These are phyloP conservation scores for Aspergillus affinis DNA, from an alignment of 495 filamentous ascomycete genomes.

Conservation along the genomic window DNA sequence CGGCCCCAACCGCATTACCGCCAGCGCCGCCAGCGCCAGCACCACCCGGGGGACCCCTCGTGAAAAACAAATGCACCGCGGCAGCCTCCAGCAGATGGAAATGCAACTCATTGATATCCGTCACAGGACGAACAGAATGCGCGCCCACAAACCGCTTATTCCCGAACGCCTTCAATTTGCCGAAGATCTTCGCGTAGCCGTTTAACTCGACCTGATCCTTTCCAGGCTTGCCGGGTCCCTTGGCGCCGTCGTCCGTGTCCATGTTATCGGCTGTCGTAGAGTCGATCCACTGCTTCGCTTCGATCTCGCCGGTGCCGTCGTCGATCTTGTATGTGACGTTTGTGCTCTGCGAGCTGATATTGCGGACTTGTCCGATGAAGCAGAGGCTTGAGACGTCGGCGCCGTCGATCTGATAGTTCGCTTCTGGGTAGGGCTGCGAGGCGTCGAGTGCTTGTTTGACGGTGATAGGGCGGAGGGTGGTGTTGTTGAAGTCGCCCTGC, in stretches of 20 bases:
- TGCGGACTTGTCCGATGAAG: conserved; percentile 86
- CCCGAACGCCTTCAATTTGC: conserved; percentile 72
- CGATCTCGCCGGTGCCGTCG: conserved; percentile 89
- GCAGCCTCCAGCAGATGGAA: conserved; percentile 88
- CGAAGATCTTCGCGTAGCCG: conserved; percentile 79
- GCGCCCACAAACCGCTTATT: conserved; percentile 77
- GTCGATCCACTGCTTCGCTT: conserved; percentile 93
- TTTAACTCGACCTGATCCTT: conserved; percentile 59
- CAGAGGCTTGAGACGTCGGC: conserved; percentile 62
- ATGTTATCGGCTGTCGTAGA: conserved; percentile 49
- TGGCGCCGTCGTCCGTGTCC: conserved; percentile 41
- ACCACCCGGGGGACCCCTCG: conserved; percentile 65
- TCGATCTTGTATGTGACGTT: conserved; percentile 91
- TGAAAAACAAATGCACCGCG: conserved; percentile 80
- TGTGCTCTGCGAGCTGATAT: conserved; percentile 80
- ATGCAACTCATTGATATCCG: conserved; percentile 86
- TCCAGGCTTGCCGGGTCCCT: conserved; percentile 24
- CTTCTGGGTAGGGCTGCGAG: conserved; percentile 67
- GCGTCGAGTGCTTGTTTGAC: conserved; percentile 91
- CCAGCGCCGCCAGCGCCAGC: conserved; percentile 29
- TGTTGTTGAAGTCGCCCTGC: conserved; percentile 48
- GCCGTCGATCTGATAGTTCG: conserved; percentile 76
- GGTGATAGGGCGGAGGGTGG: conserved; percentile 86
- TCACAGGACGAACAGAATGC: conserved; percentile 74
- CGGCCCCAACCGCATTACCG: conserved; percentile 25